A percentile compares a stretch with the other conserved stretches of the same genome.
Conservation (phyloP, 805 yeast genomes). For the Clavispora santaluciae region DNA sequence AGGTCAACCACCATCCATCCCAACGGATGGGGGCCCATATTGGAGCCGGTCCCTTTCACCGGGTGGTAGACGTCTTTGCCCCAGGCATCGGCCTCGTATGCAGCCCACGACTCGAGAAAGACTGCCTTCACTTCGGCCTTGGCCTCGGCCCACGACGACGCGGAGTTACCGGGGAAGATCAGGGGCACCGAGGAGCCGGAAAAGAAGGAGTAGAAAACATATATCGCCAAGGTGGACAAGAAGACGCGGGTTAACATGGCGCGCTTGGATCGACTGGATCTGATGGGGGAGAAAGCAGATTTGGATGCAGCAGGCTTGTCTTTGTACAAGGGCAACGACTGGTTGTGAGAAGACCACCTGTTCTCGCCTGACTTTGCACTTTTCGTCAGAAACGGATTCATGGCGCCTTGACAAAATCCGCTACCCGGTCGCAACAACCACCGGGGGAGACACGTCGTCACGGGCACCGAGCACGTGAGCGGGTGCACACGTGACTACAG, state of each 20-base stretch:
- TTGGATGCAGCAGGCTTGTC: constrained; percentile 12
- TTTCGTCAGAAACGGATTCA: neutral
- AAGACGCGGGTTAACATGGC: constrained; percentile 13
- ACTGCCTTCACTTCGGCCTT: constrained; percentile 59
- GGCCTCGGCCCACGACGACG: constrained; percentile 40
- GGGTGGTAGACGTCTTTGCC: constrained; percentile 80
- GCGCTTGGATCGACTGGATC: constrained; percentile 5
- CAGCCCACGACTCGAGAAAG: constrained; percentile 72
- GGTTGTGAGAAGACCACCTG: constrained; percentile 5
- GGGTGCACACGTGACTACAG: too few relatives aligned
- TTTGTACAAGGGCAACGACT: constrained; percentile 15
- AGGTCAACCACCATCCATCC: constrained; percentile 95
- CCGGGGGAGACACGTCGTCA: neutral
- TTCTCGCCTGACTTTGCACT: neutral
- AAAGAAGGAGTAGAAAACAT: constrained; percentile 8
- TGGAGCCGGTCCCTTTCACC: constrained; percentile 51
- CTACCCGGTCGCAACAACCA: neutral
- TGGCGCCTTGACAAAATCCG: neutral
- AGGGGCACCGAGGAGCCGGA: constrained; percentile 1
- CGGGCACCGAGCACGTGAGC: too few relatives aligned
- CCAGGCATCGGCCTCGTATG: constrained; percentile 74
- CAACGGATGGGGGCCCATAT: constrained; percentile 76
- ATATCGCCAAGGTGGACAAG: constrained; percentile 9
- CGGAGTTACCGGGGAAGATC: neutral
- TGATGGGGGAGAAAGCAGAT: constrained; percentile 7